Percentiles rank a stretch among this genome's conserved stretches.
These are phyloP conservation scores for Tripterygium wilfordii DNA, from an alignment of 177 flowering plant species.

Conservation along the genomic window DNA sequence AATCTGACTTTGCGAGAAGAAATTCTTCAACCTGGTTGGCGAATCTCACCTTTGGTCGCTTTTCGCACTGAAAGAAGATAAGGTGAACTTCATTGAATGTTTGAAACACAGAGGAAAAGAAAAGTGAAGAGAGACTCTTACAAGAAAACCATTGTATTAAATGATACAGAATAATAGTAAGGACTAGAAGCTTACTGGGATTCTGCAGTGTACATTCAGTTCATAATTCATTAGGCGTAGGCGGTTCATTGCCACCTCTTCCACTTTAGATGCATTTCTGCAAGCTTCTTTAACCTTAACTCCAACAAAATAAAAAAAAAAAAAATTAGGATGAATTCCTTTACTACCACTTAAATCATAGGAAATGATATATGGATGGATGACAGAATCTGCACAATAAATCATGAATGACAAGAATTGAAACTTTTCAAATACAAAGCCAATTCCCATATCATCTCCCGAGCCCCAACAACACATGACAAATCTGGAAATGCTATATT, in stretches of 20 bases:
- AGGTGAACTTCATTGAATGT: neutral
- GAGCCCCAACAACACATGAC: too few species aligned
- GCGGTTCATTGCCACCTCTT: slow-evolving; percentile 44
- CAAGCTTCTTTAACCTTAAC: slow-evolving; percentile 51
- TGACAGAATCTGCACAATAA: too few species aligned
- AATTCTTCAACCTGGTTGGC: slow-evolving; percentile 27
- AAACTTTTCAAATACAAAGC: too few species aligned
- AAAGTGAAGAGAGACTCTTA: too few species aligned
- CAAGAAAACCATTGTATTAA: neutral
- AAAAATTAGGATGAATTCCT: too few species aligned
- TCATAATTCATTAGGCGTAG: slow-evolving; percentile 49
- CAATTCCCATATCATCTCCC: too few species aligned
- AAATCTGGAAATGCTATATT: too few species aligned
- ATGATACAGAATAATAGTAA: neutral
- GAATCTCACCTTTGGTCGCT: slow-evolving; percentile 49
- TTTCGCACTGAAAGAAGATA: slow-evolving; percentile 27
- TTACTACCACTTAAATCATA: neutral
- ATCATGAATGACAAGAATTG: too few species aligned
- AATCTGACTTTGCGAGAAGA: too few species aligned
- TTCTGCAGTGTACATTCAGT: slow-evolving; percentile 50
- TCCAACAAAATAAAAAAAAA: neutral
- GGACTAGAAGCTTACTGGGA: slow-evolving; percentile 27
- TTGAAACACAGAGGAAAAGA: too few species aligned
- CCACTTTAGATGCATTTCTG: slow-evolving; percentile 41
- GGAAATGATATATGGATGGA: neutral